Evolutionary conservation across 495 filamentous ascomycete genomes (phyloP).

Genomic region (Rostrohypoxylon terebratum): DNA sequence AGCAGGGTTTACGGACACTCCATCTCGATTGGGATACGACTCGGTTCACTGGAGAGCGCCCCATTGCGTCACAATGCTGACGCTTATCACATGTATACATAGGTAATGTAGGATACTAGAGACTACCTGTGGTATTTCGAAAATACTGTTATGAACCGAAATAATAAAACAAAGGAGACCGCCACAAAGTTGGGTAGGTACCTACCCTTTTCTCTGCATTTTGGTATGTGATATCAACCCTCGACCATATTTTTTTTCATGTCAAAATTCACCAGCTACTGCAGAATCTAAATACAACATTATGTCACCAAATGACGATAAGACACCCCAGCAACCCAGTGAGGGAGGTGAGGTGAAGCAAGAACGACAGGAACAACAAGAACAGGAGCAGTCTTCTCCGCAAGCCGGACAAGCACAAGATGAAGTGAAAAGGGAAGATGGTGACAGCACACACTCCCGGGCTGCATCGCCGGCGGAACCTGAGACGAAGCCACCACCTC

Average conservation of each 20-base stretch:
- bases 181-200: slow-evolving; percentile 6
- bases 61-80: slow-evolving; percentile 40
- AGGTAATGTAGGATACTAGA: background rate
- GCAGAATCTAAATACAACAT: background rate
- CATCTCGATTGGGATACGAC: slow-evolving; percentile 36
- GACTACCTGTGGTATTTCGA: slow-evolving; percentile 27
- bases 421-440: slow-evolving; percentile 39
- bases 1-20: slow-evolving; percentile 10
- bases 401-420: slow-evolving; percentile 19
- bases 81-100: slow-evolving; percentile 11
- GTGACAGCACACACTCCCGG: slow-evolving; percentile 3
- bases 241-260: background rate
- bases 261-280: no score
- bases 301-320: slow-evolving; percentile 41
- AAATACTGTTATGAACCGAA: slow-evolving; percentile 20
- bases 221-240: background rate
- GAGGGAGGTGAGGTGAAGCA: slow-evolving; percentile 26
- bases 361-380: slow-evolving; percentile 17
- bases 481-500: slow-evolving; percentile 32
- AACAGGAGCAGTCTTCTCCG: slow-evolving; percentile 13
- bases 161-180: slow-evolving; percentile 34
- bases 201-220: background rate
- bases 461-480: background rate
- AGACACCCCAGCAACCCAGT: slow-evolving; percentile 22
- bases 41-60: slow-evolving; percentile 24